Evolutionary conservation across 257 asterid genomes (phyloP).

Genomic region (Primulina tabacum): DNA sequence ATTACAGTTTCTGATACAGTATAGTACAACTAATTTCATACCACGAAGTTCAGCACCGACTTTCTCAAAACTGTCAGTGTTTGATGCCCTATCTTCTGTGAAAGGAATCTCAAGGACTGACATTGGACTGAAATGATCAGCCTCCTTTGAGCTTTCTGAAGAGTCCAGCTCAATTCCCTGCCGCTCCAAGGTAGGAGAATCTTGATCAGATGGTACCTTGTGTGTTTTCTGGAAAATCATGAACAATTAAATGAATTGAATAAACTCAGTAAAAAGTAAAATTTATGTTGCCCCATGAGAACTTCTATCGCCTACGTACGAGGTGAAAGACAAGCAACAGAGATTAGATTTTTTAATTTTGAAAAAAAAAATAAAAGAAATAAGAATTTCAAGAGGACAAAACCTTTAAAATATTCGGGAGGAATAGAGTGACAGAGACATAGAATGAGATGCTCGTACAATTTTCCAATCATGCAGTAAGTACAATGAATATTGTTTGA

Average conservation of each 20-base stretch:
- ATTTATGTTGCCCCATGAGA: too few relatives aligned
- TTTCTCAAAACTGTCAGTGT: constrained; percentile 70
- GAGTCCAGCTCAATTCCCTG: constrained; percentile 25
- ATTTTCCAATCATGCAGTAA: constrained; percentile 1
- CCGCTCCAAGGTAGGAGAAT: neutral
- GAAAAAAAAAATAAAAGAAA: neutral
- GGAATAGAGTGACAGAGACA: constrained; percentile 10
- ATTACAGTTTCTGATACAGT: neutral
- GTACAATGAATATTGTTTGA: constrained; percentile 4
- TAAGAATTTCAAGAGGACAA: neutral
- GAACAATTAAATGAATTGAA: neutral
- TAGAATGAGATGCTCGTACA: neutral
- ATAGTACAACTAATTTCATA: constrained; percentile 31
- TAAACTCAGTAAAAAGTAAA: neutral
- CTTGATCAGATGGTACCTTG: constrained; percentile 15
- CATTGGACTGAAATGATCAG: constrained; percentile 78
- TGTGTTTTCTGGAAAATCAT: constrained; percentile 25
- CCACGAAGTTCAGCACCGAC: constrained; percentile 82
- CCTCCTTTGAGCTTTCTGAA: constrained; percentile 61
- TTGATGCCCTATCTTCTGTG: constrained; percentile 51
- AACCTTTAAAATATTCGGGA: neutral
- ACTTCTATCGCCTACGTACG: neutral
- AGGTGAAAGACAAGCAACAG: neutral
- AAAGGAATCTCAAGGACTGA: constrained; percentile 73
- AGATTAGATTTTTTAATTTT: too few relatives aligned